Conservation (phyloP, 768 basidiomycete genomes). For the Macrocybe gigantea region DNA sequence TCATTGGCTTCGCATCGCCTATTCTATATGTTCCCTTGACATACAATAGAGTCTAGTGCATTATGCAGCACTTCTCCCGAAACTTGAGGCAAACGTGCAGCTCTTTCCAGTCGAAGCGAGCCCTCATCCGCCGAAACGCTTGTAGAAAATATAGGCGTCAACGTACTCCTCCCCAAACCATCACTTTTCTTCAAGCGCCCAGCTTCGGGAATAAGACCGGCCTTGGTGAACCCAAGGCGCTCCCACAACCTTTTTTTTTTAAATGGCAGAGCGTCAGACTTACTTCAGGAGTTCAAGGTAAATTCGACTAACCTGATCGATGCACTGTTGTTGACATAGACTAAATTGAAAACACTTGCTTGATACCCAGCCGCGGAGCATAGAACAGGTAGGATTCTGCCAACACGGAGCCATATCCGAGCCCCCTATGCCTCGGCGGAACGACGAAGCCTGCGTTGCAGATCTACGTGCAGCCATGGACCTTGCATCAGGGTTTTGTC, state of each 20-base stretch:
- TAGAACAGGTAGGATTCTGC: constrained; percentile 78
- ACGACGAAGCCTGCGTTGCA: constrained; percentile 92
- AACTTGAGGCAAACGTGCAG: not conserved
- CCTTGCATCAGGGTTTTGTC: not conserved
- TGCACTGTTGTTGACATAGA: constrained; percentile 80
- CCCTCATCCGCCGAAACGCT: constrained; percentile 43
- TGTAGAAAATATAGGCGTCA: constrained; percentile 84
- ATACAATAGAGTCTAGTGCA: not conserved
- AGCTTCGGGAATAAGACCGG: constrained; percentile 69
- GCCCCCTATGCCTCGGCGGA: constrained; percentile 51
- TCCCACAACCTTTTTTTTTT: constrained; percentile 76
- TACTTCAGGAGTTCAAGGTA: not conserved
- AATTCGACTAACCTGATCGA: constrained; percentile 48
- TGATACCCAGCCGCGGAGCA: constrained; percentile 70
- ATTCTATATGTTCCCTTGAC: not conserved
- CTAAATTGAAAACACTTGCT: constrained; percentile 86
- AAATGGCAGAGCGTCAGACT: not conserved
- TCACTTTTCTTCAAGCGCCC: constrained; percentile 65
- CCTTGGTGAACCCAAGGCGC: constrained; percentile 68
- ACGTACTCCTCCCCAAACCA: constrained; percentile 81
- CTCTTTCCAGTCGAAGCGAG: not conserved
- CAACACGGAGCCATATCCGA: constrained; percentile 64
- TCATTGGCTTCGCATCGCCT: constrained; percentile 1
- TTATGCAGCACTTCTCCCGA: not conserved
- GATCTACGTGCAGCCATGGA: constrained; percentile 37